Evolutionary conservation across 805 yeast species (phyloP).

Genomic region (Hemisphaericaspora nanyangensis): DNA sequence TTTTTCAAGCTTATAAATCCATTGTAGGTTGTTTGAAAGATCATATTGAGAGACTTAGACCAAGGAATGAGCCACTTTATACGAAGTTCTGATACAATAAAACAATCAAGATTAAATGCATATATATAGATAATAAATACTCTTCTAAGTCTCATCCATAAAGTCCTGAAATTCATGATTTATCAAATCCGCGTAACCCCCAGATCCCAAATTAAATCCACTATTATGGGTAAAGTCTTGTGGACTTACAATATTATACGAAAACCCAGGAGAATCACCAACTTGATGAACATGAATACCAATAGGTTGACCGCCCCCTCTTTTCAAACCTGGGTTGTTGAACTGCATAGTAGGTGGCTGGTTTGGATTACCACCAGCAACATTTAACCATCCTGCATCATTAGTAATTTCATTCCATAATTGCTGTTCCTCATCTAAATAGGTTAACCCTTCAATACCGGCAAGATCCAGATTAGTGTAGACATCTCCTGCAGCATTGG

Average conservation of each 20-base stretch:
- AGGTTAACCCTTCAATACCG: slow-evolving; percentile 42
- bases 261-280: slow-evolving; percentile 1
- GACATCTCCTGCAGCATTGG: slow-evolving; percentile 19
- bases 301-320: neutral
- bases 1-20: no score
- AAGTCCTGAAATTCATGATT: slow-evolving; percentile 34
- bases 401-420: slow-evolving; percentile 76
- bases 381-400: slow-evolving; percentile 70
- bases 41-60: no score
- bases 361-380: slow-evolving; percentile 10
- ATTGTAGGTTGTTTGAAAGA: no score
- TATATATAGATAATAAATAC: no score
- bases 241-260: slow-evolving; percentile 1
- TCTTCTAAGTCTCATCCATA: slow-evolving; percentile 14
- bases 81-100: no score
- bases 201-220: slow-evolving; percentile 6
- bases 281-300: neutral
- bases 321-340: neutral
- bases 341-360: neutral
- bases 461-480: slow-evolving; percentile 34
- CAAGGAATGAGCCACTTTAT: no score
- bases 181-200: slow-evolving; percentile 35
- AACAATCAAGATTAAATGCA: no score
- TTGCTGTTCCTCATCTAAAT: slow-evolving; percentile 42
- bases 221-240: neutral